phyloP scores from a whole-genome alignment of 371 early-diverging fungal species.

The Mucor piriformis region DNA sequence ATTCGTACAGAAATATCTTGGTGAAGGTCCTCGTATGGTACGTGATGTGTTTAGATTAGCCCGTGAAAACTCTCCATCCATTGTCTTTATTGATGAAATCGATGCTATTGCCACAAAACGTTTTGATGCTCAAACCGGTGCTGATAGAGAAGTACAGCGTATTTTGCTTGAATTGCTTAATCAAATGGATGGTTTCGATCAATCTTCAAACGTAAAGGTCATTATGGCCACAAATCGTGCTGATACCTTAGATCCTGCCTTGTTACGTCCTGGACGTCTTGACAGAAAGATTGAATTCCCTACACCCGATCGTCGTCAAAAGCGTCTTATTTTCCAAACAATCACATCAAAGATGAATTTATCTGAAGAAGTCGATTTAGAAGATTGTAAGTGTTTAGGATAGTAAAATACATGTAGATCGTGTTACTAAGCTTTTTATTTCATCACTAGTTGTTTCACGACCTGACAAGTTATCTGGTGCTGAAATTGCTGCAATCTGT shows the following conservation, averaged over 20 bases:
- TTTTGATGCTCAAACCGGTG: constrained; percentile 99
- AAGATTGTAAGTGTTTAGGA: constrained; percentile 81
- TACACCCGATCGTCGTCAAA: constrained; percentile 99
- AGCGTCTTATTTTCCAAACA: constrained; percentile 98
- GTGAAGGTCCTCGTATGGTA: constrained; percentile 99
- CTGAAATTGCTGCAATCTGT: constrained; percentile 99
- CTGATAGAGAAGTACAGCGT: constrained; percentile 99
- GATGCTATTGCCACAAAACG: constrained; percentile 99
- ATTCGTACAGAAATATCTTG: constrained; percentile 99
- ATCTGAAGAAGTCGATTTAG: constrained; percentile 98
- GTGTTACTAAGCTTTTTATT: not conserved
- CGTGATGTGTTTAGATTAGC: constrained; percentile 99
- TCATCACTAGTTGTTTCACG: constrained; percentile 83
- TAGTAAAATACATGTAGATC: not conserved
- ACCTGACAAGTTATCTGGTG: constrained; percentile 98
- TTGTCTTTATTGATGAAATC: constrained; percentile 99
- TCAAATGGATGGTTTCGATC: constrained; percentile 99
- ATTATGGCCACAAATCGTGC: constrained; percentile 99
- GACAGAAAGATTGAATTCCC: constrained; percentile 99
- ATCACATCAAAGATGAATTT: constrained; percentile 99
- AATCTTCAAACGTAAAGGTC: constrained; percentile 98
- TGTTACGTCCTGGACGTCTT: constrained; percentile 98
- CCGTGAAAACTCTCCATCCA: constrained; percentile 98
- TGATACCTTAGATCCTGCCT: constrained; percentile 99
- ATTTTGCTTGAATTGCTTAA: constrained; percentile 98